Evolutionary conservation across 495 filamentous ascomycete species (phyloP).

Genomic region (Xylona heveae): DNA sequence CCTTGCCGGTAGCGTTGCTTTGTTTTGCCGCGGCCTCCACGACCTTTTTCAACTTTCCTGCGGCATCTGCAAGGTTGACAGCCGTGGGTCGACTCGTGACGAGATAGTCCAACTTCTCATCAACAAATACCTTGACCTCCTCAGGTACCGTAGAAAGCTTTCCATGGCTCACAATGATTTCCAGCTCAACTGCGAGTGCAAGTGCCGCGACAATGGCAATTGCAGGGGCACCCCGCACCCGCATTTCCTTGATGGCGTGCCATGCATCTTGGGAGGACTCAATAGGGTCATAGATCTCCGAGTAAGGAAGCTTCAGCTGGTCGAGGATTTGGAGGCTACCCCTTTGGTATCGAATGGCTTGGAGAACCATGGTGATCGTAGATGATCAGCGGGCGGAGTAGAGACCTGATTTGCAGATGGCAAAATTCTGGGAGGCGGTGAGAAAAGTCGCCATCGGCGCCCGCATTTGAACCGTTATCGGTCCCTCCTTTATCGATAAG

Average conservation of each 20-base stretch:
- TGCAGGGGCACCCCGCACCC: constrained; percentile 80
- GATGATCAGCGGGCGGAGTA: constrained; percentile 15
- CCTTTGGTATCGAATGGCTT: constrained; percentile 71
- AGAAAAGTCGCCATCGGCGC: no score
- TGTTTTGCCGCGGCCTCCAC: constrained; percentile 20
- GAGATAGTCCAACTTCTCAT: constrained; percentile 59
- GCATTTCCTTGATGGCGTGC: constrained; percentile 84
- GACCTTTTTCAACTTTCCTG: constrained; percentile 45
- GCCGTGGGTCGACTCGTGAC: constrained; percentile 77
- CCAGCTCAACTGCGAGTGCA: constrained; percentile 56
- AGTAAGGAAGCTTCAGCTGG: constrained; percentile 75
- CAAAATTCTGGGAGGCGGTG: no score
- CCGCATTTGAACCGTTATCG: no score
- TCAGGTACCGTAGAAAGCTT: constrained; percentile 21
- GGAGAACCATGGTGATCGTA: constrained; percentile 31
- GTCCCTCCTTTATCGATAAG: no score
- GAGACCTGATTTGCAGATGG: no score
- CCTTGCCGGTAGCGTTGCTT: constrained; percentile 17
- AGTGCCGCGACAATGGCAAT: constrained; percentile 94
- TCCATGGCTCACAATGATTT: constrained; percentile 17
- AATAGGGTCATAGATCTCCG: constrained; percentile 58
- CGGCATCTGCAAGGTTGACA: constrained; percentile 84
- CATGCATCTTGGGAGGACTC: constrained; percentile 62
- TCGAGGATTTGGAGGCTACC: constrained; percentile 72
- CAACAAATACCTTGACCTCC: constrained; percentile 44